Percentiles rank a stretch among this genome's conserved stretches.
Conservation (phyloP, 73 alveolate species). For the Tetrahymena thermophila region DNA sequence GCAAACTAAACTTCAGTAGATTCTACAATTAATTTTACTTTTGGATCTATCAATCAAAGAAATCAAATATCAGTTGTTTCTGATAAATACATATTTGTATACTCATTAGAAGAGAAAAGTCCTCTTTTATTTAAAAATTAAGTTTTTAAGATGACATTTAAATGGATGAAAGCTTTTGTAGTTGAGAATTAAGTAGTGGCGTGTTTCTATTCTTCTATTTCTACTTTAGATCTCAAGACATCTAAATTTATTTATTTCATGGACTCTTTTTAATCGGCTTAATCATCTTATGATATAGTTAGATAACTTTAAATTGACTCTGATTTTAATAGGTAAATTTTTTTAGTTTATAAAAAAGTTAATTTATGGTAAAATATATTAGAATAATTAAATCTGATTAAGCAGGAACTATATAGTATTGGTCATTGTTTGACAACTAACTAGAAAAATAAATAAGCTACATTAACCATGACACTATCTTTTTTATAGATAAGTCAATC, state of each 20-base stretch:
- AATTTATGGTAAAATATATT: too few relatives aligned
- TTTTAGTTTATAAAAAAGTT: too few relatives aligned
- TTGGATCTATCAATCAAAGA: neutral
- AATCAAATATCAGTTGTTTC: neutral
- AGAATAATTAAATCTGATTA: neutral
- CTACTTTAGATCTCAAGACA: neutral
- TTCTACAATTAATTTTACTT: neutral
- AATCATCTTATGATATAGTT: neutral
- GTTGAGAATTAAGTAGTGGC: neutral
- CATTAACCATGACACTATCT: neutral
- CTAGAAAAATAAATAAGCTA: neutral
- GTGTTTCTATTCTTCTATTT: neutral
- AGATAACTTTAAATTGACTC: neutral
- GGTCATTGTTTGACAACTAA: neutral
- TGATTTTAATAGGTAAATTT: neutral
- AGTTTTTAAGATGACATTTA: neutral
- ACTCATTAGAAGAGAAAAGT: neutral
- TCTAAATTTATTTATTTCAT: neutral
- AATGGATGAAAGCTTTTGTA: neutral
- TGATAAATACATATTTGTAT: neutral
- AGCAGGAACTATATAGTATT: neutral
- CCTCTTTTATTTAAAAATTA: neutral
- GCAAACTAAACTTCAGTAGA: too few relatives aligned
- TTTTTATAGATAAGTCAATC: neutral
- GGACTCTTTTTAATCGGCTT: neutral